Conservation (phyloP, 2,329 filamentous ascomycete species). For the Cladosporium colombiae region DNA sequence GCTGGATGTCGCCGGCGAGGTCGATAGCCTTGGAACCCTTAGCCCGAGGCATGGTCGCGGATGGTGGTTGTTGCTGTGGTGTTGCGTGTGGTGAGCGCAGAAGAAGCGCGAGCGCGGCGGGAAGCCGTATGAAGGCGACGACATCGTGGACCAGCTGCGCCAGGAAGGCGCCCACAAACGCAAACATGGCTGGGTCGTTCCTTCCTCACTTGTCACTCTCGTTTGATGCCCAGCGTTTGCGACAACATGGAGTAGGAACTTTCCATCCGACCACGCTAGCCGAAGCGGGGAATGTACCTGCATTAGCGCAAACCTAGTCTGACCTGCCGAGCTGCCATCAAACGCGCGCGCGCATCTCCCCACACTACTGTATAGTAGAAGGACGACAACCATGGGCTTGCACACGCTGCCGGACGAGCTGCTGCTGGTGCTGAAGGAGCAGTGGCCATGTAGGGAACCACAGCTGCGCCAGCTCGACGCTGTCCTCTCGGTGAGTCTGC, state of each 20-base stretch:
- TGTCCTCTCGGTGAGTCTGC: slow-evolving; percentile 45
- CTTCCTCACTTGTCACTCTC: slow-evolving; percentile 21
- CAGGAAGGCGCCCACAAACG: slow-evolving; percentile 23
- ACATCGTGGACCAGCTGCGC: slow-evolving; percentile 14
- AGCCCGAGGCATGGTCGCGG: slow-evolving; percentile 23
- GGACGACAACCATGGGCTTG: slow-evolving; percentile 14
- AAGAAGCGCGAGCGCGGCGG: slow-evolving; percentile 17
- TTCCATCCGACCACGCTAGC: not conserved
- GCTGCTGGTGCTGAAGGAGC: slow-evolving; percentile 29
- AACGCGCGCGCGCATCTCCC: not conserved
- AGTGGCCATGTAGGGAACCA: slow-evolving; percentile 43
- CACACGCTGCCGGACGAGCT: slow-evolving; percentile 33
- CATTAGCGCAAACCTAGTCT: slow-evolving; percentile 8
- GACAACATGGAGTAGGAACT: not conserved
- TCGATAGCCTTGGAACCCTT: slow-evolving; percentile 16
- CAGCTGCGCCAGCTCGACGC: slow-evolving; percentile 50
- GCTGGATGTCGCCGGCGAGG: slow-evolving; percentile 17
- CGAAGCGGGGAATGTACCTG: slow-evolving; percentile 6
- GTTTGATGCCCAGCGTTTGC: slow-evolving; percentile 11
- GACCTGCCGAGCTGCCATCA: not conserved
- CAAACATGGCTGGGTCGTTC: slow-evolving; percentile 22
- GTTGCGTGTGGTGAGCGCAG: slow-evolving; percentile 25
- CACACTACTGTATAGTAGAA: not conserved
- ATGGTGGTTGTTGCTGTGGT: slow-evolving; percentile 23
- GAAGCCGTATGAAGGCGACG: slow-evolving; percentile 20